A percentile compares a stretch with the other conserved stretches of the same genome.
phyloP scores from a whole-genome alignment of 2,329 filamentous ascomycete species.

The Metarhizium humberi region DNA sequence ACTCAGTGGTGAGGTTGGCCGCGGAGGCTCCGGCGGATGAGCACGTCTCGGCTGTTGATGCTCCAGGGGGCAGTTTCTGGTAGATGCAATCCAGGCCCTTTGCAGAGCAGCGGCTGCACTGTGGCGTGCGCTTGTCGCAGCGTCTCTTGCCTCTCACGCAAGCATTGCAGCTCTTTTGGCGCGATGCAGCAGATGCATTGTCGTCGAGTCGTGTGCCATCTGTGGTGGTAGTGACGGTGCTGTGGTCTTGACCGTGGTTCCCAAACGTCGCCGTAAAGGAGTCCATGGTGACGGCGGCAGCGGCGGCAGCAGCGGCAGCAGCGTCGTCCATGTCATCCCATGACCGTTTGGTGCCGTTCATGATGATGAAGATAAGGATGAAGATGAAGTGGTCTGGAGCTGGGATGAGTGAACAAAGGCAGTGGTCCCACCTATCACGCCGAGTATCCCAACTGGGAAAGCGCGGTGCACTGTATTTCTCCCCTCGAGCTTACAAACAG shows the following conservation, averaged over 20 bases:
- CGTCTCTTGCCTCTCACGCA: conserved; percentile 38
- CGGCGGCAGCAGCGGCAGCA: neutral
- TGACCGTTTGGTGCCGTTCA: conserved; percentile 2
- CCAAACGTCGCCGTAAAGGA: neutral
- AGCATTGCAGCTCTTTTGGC: conserved; percentile 40
- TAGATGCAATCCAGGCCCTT: conserved; percentile 34
- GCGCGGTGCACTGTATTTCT: too few relatives aligned
- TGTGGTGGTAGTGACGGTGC: neutral
- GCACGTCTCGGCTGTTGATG: neutral
- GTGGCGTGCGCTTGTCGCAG: conserved; percentile 35
- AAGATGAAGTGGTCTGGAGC: neutral
- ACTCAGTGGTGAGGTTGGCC: neutral
- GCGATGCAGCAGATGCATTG: conserved; percentile 28
- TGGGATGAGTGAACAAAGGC: neutral
- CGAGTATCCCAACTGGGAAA: too few relatives aligned
- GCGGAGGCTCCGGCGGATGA: neutral
- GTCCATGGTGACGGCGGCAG: neutral
- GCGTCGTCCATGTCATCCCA: conserved; percentile 7
- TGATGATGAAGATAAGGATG: neutral
- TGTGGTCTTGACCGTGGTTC: neutral
- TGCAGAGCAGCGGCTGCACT: conserved; percentile 32
- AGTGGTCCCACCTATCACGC: too few relatives aligned
- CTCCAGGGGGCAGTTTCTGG: conserved; percentile 22
- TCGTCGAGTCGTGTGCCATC: conserved; percentile 19
- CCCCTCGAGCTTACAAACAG: neutral